Conservation (phyloP, 225 moss, liverwort and hornwort genomes). For the Polytrichum commune region DNA sequence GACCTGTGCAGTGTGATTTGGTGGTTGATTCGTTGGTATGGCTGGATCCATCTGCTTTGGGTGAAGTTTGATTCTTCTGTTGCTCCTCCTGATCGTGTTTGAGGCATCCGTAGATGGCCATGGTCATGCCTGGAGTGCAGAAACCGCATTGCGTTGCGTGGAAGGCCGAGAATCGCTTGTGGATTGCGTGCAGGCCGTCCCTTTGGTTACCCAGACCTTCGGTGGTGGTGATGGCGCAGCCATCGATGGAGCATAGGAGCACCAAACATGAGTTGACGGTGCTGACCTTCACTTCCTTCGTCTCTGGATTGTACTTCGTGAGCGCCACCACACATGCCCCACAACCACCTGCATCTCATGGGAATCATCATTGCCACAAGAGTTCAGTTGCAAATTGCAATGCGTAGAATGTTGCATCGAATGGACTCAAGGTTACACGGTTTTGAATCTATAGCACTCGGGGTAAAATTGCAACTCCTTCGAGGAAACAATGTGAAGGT, state of each 20-base stretch:
- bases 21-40: background rate
- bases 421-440: no score
- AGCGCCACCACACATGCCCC: no score
- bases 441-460: no score
- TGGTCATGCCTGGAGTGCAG: slow-evolving; percentile 63
- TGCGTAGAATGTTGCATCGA: no score
- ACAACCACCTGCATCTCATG: no score
- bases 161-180: slow-evolving; percentile 65
- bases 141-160: slow-evolving; percentile 75
- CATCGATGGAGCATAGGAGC: slow-evolving; percentile 61
- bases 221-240: slow-evolving; percentile 68
- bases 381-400: no score
- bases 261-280: slow-evolving; percentile 78
- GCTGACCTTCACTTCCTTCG: slow-evolving; percentile 50
- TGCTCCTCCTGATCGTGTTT: slow-evolving; percentile 21
- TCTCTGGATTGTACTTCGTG: slow-evolving; percentile 42
- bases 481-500: no score
- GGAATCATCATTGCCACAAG: no score
- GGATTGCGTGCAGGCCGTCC: slow-evolving; percentile 55
- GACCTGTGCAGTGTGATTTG: background rate
- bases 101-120: slow-evolving; percentile 49
- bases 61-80: background rate
- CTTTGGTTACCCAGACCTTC: slow-evolving; percentile 60
- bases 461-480: no score
- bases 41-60: background rate